These are phyloP conservation scores for Penicillium sp. DNA, from an alignment of 2,329 filamentous ascomycete species.

Conservation along the genomic window DNA sequence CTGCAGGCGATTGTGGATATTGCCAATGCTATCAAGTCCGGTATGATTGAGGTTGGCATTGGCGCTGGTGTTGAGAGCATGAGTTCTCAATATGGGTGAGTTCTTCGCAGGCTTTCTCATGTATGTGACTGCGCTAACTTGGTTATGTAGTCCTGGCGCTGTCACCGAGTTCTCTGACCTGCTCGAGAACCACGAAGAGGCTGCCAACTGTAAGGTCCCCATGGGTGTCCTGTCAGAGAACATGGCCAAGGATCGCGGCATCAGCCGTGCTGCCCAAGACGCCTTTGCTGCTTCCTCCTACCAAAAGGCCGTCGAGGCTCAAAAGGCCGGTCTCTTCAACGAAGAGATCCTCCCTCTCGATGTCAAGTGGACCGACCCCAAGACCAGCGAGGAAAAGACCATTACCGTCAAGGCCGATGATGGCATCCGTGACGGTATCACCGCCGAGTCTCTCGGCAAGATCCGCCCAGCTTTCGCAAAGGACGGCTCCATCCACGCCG, in stretches of 20 bases:
- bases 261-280: conserved; percentile 78
- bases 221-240: conserved; percentile 94
- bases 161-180: conserved; percentile 92
- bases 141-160: conserved; percentile 67
- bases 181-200: conserved; percentile 78
- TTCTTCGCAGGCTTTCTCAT: conserved; percentile 17
- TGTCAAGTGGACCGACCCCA: conserved; percentile 87
- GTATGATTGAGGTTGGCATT: conserved; percentile 94
- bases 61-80: conserved; percentile 97
- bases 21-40: conserved; percentile 85
- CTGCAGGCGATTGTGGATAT: conserved; percentile 93
- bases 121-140: neutral
- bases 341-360: conserved; percentile 88
- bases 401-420: conserved; percentile 86
- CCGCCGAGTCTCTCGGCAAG: conserved; percentile 85
- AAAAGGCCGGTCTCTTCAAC: conserved; percentile 86
- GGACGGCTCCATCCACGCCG: conserved; percentile 91
- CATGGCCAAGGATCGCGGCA: conserved; percentile 85
- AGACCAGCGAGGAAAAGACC: conserved; percentile 82
- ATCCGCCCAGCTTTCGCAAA: conserved; percentile 89
- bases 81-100: conserved; percentile 86
- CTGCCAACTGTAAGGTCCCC: conserved; percentile 95
- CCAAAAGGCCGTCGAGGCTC: conserved; percentile 84
- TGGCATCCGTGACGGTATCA: conserved; percentile 83
- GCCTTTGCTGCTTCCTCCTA: conserved; percentile 93